Evolutionary conservation across 768 basidiomycete genomes (phyloP).

Genomic region (Amanita rimosa): DNA sequence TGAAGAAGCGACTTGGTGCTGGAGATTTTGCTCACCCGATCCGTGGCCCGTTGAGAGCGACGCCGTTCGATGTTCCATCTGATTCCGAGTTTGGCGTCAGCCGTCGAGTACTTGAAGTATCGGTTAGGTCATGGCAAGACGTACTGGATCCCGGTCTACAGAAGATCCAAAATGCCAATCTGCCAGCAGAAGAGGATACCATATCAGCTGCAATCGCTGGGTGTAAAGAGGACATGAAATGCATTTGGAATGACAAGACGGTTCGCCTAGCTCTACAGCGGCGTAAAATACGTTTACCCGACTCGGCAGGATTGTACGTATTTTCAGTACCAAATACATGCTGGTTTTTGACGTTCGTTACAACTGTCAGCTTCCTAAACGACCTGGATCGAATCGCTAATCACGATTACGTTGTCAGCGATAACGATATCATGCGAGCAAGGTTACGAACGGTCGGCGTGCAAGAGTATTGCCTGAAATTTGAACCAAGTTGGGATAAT

Average conservation of each 20-base stretch:
- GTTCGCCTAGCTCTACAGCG: slow-evolving; percentile 38
- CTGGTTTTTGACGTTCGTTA: neutral
- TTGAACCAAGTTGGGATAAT: slow-evolving; percentile 31
- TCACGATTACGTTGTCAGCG: slow-evolving; percentile 50
- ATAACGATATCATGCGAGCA: slow-evolving; percentile 65
- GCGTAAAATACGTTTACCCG: slow-evolving; percentile 39
- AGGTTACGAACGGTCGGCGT: slow-evolving; percentile 62
- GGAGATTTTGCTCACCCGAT: slow-evolving; percentile 25
- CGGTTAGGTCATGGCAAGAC: slow-evolving; percentile 42
- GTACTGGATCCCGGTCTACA: slow-evolving; percentile 21
- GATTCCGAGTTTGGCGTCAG: slow-evolving; percentile 14
- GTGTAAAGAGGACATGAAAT: slow-evolving; percentile 52
- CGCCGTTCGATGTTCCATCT: slow-evolving; percentile 29
- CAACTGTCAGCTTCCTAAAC: slow-evolving; percentile 47
- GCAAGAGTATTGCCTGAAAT: slow-evolving; percentile 47
- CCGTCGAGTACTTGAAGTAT: slow-evolving; percentile 30
- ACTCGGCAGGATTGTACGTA: slow-evolving; percentile 59
- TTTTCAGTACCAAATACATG: neutral
- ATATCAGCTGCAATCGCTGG: slow-evolving; percentile 41
- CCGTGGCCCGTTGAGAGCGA: slow-evolving; percentile 26
- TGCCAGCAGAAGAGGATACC: slow-evolving; percentile 18
- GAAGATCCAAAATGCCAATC: neutral
- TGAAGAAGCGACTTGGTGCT: slow-evolving; percentile 49
- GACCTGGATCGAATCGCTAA: slow-evolving; percentile 55
- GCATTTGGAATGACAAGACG: slow-evolving; percentile 50